These are phyloP conservation scores for Penicillium cinerascens DNA, from an alignment of 495 filamentous ascomycete genomes.

Conservation along the genomic window DNA sequence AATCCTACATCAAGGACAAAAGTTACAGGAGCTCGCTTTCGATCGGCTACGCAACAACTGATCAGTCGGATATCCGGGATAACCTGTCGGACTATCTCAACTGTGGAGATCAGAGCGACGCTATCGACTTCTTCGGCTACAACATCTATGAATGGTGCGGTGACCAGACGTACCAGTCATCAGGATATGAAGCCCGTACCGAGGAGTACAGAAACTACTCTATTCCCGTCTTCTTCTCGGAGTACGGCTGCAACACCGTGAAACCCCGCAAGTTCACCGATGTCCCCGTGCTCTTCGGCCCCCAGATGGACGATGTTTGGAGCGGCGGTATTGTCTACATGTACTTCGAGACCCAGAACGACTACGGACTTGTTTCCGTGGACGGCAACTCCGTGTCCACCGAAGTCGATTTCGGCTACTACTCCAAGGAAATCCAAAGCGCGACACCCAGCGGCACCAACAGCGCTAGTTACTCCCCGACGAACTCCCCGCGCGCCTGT, in stretches of 20 bases:
- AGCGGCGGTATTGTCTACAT: constrained; percentile 97
- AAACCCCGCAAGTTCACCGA: constrained; percentile 80
- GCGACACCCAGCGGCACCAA: constrained; percentile 64
- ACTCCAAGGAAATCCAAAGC: constrained; percentile 66
- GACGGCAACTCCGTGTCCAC: constrained; percentile 52
- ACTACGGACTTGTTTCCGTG: constrained; percentile 80
- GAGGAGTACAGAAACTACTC: constrained; percentile 82
- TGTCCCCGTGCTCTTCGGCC: constrained; percentile 73
- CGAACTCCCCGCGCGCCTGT: constrained; percentile 68
- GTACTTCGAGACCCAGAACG: constrained; percentile 90
- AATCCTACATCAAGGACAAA: constrained; percentile 83
- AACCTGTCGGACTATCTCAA: constrained; percentile 86
- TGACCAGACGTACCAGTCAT: constrained; percentile 63
- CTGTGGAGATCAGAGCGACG: constrained; percentile 64
- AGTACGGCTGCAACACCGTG: constrained; percentile 90
- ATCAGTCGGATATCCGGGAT: constrained; percentile 74
- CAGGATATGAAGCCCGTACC: constrained; percentile 77
- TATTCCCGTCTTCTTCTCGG: constrained; percentile 94
- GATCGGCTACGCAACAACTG: constrained; percentile 94
- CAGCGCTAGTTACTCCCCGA: constrained; percentile 64
- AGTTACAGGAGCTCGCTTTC: constrained; percentile 67
- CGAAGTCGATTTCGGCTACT: constrained; percentile 68
- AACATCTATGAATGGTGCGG: constrained; percentile 99
- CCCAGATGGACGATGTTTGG: constrained; percentile 80
- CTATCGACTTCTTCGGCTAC: constrained; percentile 98